Base-by-base conservation (phyloP, 192 early-diverging fungal species). In the Linnemannia exigua region DNA sequence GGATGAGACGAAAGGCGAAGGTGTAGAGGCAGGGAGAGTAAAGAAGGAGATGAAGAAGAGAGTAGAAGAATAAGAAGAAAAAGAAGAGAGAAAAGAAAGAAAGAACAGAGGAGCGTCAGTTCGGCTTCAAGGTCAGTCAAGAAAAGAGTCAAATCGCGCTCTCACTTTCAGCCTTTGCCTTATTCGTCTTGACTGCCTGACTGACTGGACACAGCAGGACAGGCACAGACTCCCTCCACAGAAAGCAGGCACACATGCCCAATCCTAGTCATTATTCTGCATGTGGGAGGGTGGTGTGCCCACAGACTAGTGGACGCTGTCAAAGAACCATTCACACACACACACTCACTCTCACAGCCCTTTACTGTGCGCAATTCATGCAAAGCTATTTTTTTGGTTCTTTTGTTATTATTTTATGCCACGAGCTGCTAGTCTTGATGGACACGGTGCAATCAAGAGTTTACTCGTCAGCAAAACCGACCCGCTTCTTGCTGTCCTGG, bases 401-500 rank as follows among this genome's bases (percentile, higher is more conserved):
- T 63, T 31, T 15, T 25, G 41, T 6, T 44, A 9, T 31, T 63
- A 17, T 15, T 63, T 63, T 15, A 63, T 63, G 58, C 58, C 12
- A 31, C 8, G 15, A 14, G 4, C 14, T 3, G 28, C 58, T 63
- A 63, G 25, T 31, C 58, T 63, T 63, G 22, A 12, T 31, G 0
- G 28, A 15, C 9, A 63, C 8, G 31, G 2, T 3, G 25, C 12
- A 63, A 1, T 9, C 22, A 54, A n/a, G 22, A 22, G 54, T 12
- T n/a, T 67, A 37, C 31, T 77, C 68, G 54, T 77, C 75, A 1
- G 22, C 75, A 82, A 82, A 82, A 5, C 28, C 81, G 28, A 82
- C 81, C 19, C 70, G 69, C 33, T 72, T 82, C 63, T 63, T 67
- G 33, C 81, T 48, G 14, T 63, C 52, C 51, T 17, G 36, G 12